phyloP scores from a whole-genome alignment of 208 protist species.

The Acanthamoeba polyphaga region DNA sequence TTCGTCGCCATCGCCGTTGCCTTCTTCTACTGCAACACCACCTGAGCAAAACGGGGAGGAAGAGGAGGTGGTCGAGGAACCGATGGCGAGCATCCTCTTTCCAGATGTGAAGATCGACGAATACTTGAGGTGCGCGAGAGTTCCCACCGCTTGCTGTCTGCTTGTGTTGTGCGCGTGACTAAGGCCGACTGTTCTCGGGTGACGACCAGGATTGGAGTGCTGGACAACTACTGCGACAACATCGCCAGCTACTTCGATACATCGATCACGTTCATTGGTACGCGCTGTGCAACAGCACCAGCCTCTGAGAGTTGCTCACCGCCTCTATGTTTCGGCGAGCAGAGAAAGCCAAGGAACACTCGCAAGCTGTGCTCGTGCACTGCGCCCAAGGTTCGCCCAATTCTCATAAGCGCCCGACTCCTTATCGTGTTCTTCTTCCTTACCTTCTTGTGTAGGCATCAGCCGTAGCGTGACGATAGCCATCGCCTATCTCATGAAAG shows the following conservation, averaged over 20 bases:
- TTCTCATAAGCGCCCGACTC: neutral
- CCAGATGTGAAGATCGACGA: conserved; percentile 10
- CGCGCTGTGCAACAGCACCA: neutral
- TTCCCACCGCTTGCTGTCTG: neutral
- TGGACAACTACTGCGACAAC: conserved; percentile 25
- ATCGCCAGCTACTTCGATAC: neutral
- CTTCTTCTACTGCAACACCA: neutral
- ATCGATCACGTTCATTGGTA: neutral
- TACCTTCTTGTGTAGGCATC: neutral
- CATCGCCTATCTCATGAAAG: conserved; percentile 25
- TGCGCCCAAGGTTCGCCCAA: neutral
- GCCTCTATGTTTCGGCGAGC: neutral
- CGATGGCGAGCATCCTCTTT: neutral
- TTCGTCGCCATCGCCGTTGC: neutral
- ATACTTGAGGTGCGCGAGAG: neutral
- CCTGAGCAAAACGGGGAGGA: neutral
- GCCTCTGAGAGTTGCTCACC: neutral
- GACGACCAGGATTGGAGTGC: neutral
- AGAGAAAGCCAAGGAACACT: neutral
- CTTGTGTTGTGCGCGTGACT: neutral
- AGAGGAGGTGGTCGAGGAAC: neutral
- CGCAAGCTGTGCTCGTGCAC: neutral
- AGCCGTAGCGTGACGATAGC: conserved; percentile 9
- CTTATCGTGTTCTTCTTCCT: neutral
- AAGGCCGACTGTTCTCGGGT: neutral